phyloP scores from a whole-genome alignment of 129 eudicot species.

The Artemisia argyi region DNA sequence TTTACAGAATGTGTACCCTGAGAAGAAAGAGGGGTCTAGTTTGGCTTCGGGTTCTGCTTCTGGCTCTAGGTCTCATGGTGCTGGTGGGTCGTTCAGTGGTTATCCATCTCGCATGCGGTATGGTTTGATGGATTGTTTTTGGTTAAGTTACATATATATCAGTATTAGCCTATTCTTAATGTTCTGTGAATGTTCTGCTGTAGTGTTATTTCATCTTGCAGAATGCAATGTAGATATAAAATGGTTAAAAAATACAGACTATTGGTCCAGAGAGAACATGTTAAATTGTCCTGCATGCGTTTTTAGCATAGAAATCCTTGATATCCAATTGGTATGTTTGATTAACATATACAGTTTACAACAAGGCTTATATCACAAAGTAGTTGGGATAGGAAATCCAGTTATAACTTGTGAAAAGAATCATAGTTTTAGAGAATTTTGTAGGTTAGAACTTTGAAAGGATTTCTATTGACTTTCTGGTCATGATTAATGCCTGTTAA shows the following conservation, averaged over 20 bases:
- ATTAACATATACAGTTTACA: no score
- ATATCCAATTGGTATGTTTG: background rate
- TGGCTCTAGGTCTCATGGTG: conserved; percentile 42
- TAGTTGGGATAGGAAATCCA: no score
- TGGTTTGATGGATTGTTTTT: conserved; percentile 28
- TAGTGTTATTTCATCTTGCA: conserved; percentile 19
- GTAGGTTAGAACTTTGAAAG: no score
- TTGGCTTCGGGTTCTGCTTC: conserved; percentile 32
- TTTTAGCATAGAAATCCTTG: background rate
- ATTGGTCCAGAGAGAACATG: background rate
- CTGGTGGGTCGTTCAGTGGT: conserved; percentile 46
- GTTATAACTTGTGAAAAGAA: no score
- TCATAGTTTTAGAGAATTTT: no score
- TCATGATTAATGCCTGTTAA: no score
- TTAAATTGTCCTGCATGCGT: background rate
- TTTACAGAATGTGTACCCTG: conserved; percentile 52
- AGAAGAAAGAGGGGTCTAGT: conserved; percentile 26
- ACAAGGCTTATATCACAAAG: no score
- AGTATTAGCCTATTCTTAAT: background rate
- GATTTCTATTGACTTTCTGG: no score
- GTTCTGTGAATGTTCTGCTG: conserved; percentile 10
- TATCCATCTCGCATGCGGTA: conserved; percentile 45
- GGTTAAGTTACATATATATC: conserved; percentile 12
- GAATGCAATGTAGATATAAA: background rate
- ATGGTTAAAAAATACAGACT: conserved; percentile 7